phyloP scores from a whole-genome alignment of 306 rosid species.

The Corylus americana region DNA sequence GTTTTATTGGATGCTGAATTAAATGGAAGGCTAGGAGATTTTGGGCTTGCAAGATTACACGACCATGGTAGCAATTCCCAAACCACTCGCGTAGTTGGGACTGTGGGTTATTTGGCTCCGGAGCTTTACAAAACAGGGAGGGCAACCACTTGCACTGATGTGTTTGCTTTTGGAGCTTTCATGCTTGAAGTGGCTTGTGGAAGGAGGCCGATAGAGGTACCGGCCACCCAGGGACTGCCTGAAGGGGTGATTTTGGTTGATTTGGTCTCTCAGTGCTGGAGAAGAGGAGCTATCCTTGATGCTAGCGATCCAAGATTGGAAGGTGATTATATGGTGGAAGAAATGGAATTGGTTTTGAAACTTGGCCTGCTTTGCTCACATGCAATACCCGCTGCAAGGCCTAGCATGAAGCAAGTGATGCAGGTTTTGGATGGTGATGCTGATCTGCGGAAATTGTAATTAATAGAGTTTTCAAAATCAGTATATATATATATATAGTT shows the following conservation, averaged over 20 bases:
- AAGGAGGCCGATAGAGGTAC: conserved; percentile 55
- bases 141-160: conserved; percentile 62
- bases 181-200: conserved; percentile 73
- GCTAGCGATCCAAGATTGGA: conserved; percentile 51
- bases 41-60: conserved; percentile 66
- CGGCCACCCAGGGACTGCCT: conserved; percentile 7
- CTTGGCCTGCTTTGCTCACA: conserved; percentile 62
- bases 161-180: conserved; percentile 65
- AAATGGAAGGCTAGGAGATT: conserved; percentile 71
- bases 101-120: conserved; percentile 74
- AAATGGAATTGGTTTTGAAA: conserved; percentile 53
- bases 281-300: conserved; percentile 42
- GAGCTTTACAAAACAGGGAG: conserved; percentile 60
- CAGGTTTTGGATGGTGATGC: conserved; percentile 46
- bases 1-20: conserved; percentile 57
- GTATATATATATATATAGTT: no score
- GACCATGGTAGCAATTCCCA: conserved; percentile 63
- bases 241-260: conserved; percentile 47
- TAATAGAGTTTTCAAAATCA: no score
- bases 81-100: conserved; percentile 73
- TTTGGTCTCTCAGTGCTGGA: conserved; percentile 46
- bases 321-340: conserved; percentile 26
- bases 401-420: conserved; percentile 56
- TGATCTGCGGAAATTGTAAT: conserved; percentile 25
- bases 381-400: conserved; percentile 43